Conservation (phyloP, 371 early-diverging fungal species). For the Dichotomocladium elegans region DNA sequence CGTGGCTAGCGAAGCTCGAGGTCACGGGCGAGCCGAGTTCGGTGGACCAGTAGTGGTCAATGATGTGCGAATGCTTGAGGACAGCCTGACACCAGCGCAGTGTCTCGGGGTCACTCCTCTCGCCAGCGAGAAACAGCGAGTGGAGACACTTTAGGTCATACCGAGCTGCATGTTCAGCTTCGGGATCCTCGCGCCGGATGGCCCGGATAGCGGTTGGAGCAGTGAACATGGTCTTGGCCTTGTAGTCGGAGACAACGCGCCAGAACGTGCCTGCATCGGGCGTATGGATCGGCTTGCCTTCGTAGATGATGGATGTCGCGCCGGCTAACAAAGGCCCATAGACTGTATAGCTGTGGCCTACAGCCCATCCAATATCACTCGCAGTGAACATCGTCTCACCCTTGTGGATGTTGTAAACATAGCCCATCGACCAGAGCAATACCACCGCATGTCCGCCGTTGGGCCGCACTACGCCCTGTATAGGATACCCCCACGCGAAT, state of each 20-base stretch:
- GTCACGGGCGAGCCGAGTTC: constrained; percentile 77
- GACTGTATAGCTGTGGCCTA: constrained; percentile 86
- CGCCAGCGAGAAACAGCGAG: constrained; percentile 86
- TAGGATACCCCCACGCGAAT: too few relatives aligned
- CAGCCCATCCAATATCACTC: constrained; percentile 94
- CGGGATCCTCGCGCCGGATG: constrained; percentile 77
- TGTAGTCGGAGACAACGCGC: constrained; percentile 75
- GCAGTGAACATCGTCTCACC: constrained; percentile 79
- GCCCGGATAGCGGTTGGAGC: constrained; percentile 93
- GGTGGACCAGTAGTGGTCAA: constrained; percentile 95
- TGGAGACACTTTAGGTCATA: constrained; percentile 60
- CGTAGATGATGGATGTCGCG: constrained; percentile 84
- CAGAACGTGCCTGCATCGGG: constrained; percentile 83
- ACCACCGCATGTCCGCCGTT: constrained; percentile 89
- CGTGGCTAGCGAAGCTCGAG: constrained; percentile 42
- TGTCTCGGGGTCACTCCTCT: constrained; percentile 85
- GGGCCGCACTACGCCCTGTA: constrained; percentile 90
- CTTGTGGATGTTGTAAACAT: constrained; percentile 71
- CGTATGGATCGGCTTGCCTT: constrained; percentile 84
- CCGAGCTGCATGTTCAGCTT: constrained; percentile 49
- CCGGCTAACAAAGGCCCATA: constrained; percentile 91
- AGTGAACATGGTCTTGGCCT: constrained; percentile 80
- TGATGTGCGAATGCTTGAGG: constrained; percentile 50
- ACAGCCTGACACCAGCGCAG: constrained; percentile 61
- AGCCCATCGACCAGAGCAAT: constrained; percentile 72